Conservation (phyloP, 1,284 basidiomycete genomes). For the Thelephora terrestris region DNA sequence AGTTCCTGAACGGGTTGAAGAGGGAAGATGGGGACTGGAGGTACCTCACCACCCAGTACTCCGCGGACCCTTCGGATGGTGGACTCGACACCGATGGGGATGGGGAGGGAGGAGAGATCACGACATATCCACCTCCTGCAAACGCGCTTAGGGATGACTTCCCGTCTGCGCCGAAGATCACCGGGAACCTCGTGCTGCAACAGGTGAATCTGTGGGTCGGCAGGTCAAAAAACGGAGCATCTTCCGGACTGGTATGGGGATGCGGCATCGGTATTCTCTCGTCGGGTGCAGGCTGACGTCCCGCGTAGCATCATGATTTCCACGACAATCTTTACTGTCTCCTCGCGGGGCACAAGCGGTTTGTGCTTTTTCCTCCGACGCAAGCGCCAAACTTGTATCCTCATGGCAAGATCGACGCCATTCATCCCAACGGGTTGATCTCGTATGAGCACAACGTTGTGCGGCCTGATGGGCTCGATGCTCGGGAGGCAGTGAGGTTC, state of each 20-base stretch:
- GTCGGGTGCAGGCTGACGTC: background rate
- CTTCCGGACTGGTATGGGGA: slow-evolving; percentile 21
- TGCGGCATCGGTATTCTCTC: background rate
- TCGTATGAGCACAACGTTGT: slow-evolving; percentile 20
- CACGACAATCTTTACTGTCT: slow-evolving; percentile 27
- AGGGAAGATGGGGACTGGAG: slow-evolving; percentile 15
- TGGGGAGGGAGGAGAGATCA: slow-evolving; percentile 9
- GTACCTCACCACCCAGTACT: slow-evolving; percentile 26
- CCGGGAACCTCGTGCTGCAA: slow-evolving; percentile 23
- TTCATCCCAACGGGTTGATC: slow-evolving; percentile 22
- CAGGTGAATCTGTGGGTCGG: slow-evolving; percentile 26
- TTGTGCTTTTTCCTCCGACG: slow-evolving; percentile 23
- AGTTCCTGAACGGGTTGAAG: slow-evolving; percentile 16
- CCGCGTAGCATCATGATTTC: slow-evolving; percentile 23
- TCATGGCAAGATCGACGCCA: slow-evolving; percentile 16
- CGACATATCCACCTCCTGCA: slow-evolving; percentile 22
- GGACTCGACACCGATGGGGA: slow-evolving; percentile 17
- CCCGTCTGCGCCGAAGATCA: slow-evolving; percentile 21
- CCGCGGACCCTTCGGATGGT: slow-evolving; percentile 1
- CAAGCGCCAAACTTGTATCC: slow-evolving; percentile 20
- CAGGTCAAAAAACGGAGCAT: slow-evolving; percentile 20
- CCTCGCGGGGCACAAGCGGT: slow-evolving; percentile 23
- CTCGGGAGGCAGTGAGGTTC: slow-evolving; percentile 17
- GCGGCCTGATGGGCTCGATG: slow-evolving; percentile 21
- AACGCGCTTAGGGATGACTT: slow-evolving; percentile 21